Base-by-base conservation (phyloP, 345 rosid species). In the Eucalyptus pauciflora region DNA sequence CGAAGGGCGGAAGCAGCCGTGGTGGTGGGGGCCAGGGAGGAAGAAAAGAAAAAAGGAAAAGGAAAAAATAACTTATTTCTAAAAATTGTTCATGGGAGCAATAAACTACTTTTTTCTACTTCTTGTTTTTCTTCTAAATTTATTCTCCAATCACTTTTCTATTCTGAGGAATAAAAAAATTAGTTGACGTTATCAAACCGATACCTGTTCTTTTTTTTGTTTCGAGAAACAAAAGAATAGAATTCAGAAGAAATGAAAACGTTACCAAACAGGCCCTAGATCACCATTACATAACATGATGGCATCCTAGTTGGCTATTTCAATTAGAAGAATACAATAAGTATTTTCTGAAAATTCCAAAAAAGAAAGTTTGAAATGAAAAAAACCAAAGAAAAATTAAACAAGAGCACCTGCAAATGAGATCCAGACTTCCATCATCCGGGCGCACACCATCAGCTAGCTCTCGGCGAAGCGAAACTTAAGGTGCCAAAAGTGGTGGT, bases 61-160 rank as follows among this genome's bases (percentile, higher is more conserved):
- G 0, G 9, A 51, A 51, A 7, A 51, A 51, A 51, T 2, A 51
- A 17, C 56, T 51, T 7, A 17, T 51, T 51, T 51, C 0, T 51
- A 51, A 0, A 51, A 51, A 3, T 51, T 51, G 9, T 17, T 17
- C 9, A 0, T 0, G 0, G 0, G 9, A 51, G 56, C 1, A 51
- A 51, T 0, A 51, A 16, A 7, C 8, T 51, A 51, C 8, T 51
- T 51, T 51, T 51, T 51, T 7, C 2, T 51, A 51, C 56, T 51
- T 51, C 8, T 51, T 51, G 0, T 51, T 7, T 51, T 2, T 51
- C 0, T 17, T 48, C 0, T 0, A 0, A 51, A 51, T 51, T 51
- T 51, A 51, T 51, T 3, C 4, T 0, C 9, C 0, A 51, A 0
- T 2, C 2, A 24, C 13, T 58, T 58, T 56, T 22, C 29, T 58